Percentiles rank a stretch among this genome's conserved stretches.
These are phyloP conservation scores for Talaromyces sp. DNA, from an alignment of 2,329 filamentous ascomycete species.

Conservation along the genomic window DNA sequence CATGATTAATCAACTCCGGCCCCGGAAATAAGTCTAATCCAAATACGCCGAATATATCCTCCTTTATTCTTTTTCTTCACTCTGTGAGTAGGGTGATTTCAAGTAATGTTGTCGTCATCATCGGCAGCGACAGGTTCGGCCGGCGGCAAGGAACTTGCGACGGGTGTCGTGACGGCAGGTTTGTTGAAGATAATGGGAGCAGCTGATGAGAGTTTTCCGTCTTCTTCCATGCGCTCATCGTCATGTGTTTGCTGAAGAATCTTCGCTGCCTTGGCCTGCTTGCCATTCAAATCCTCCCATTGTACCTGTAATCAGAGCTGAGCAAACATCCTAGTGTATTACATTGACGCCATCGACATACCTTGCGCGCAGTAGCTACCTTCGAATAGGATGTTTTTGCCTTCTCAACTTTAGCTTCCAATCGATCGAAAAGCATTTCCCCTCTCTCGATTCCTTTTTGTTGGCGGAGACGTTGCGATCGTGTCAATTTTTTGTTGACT, in stretches of 20 bases:
- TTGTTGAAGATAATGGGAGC: background rate
- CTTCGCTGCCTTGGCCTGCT: constrained; percentile 26
- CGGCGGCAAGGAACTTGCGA: constrained; percentile 17
- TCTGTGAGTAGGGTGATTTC: constrained; percentile 21
- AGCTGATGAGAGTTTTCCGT: constrained; percentile 22
- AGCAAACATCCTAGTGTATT: background rate
- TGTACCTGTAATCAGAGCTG: constrained; percentile 26
- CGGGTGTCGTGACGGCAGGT: constrained; percentile 17
- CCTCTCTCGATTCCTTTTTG: constrained; percentile 55
- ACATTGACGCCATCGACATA: constrained; percentile 20
- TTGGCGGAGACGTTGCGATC: constrained; percentile 53
- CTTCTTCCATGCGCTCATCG: constrained; percentile 44
- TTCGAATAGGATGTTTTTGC: constrained; percentile 45
- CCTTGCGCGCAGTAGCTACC: constrained; percentile 41
- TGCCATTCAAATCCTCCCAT: constrained; percentile 43
- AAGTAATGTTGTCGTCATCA: constrained; percentile 45
- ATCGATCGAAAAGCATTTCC: constrained; percentile 52
- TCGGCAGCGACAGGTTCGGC: constrained; percentile 31
- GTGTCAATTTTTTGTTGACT: constrained; percentile 47
- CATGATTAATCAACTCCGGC: constrained; percentile 57
- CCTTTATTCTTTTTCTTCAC: constrained; percentile 8
- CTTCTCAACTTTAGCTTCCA: constrained; percentile 55
- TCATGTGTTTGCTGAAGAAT: constrained; percentile 46
- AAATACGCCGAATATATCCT: constrained; percentile 17
- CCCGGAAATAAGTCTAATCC: constrained; percentile 37